Evolutionary conservation across 371 early-diverging fungal genomes (phyloP).

Genomic region (Smittium culicis): DNA sequence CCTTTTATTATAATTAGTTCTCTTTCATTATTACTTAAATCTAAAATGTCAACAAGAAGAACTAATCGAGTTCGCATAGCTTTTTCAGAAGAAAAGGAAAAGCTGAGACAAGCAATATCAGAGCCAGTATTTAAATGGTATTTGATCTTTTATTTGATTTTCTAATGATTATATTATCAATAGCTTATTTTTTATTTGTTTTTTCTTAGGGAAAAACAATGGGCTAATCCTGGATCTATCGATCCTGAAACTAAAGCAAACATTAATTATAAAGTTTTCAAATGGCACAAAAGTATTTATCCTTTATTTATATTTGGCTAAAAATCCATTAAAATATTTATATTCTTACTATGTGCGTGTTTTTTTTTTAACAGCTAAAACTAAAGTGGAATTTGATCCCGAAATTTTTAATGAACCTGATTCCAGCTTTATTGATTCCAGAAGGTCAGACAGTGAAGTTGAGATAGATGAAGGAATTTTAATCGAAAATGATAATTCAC

Average conservation of each 20-base stretch:
- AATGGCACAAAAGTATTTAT: constrained; percentile 8
- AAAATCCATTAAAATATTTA: too few relatives aligned
- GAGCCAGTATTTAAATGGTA: constrained; percentile 13
- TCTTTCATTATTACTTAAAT: too few relatives aligned
- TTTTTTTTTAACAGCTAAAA: neutral
- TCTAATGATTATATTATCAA: constrained; percentile 1
- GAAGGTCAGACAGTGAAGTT: too few relatives aligned
- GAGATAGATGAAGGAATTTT: too few relatives aligned
- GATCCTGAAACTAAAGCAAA: neutral
- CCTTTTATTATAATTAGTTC: too few relatives aligned
- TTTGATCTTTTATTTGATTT: neutral
- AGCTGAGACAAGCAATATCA: constrained; percentile 7
- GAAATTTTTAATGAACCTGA: neutral
- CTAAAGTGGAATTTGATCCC: neutral
- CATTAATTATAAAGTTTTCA: constrained; percentile 7
- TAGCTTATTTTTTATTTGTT: neutral
- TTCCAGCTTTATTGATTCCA: neutral
- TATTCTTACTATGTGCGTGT: too few relatives aligned
- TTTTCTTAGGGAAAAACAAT: constrained; percentile 7
- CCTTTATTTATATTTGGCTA: too few relatives aligned
- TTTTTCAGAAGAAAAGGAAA: constrained; percentile 8
- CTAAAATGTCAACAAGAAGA: constrained; percentile 9
- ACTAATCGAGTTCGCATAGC: constrained; percentile 8
- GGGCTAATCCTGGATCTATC: neutral
- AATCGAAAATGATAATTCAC: too few relatives aligned